Base-by-base conservation (phyloP, 805 yeast species). In the Ogataea thermomethanolica region DNA sequence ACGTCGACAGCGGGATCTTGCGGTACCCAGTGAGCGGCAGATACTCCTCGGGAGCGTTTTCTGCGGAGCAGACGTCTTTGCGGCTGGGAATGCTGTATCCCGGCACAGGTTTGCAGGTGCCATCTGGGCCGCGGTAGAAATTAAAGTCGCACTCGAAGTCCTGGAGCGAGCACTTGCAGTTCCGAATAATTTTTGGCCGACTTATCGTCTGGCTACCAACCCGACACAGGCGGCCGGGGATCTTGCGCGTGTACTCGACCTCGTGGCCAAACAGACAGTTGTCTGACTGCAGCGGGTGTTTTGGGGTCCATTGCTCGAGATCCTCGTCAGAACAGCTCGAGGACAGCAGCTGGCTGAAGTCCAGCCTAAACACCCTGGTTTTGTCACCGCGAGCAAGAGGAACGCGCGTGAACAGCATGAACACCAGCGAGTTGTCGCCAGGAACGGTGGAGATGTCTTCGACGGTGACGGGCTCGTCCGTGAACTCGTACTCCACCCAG, bases 131-230 rank as follows among this genome's bases (percentile, higher is more conserved):
- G 40, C 82, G 72, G 47, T 61, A 71, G 59, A 73, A 88, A 62
- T 88, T 87, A 68, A 78, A 84, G 58, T 90, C 97, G 73, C 98
- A 90, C 61, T 90, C 98, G 55, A 66, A 91, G 55, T 89, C 98
- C 43, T 76, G 74, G 58, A 93, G 74, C 0, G 90, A 72, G 66
- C 98, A 90, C 1, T 83, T 61, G 66, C 98, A 90, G 58, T 84
- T 81, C 46, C 77, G 68, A 7, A 73, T 59, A 2, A 76, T 70
- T 50, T 70, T 70, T 55, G 69, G 74, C 5, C 87, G 88, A 23
- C 74, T 71, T 21, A 66, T 60, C 27, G 82, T 64, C 29, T 76
- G 70, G 8, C 74, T 72, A 38, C 77, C 78, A 44, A 84, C 76
- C 56, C 76, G 82, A 58, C 95, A 90, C 47, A 78, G 73, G 36